These are phyloP conservation scores for Monosporascus sp. DNA, from an alignment of 2,329 filamentous ascomycete genomes.

Conservation along the genomic window DNA sequence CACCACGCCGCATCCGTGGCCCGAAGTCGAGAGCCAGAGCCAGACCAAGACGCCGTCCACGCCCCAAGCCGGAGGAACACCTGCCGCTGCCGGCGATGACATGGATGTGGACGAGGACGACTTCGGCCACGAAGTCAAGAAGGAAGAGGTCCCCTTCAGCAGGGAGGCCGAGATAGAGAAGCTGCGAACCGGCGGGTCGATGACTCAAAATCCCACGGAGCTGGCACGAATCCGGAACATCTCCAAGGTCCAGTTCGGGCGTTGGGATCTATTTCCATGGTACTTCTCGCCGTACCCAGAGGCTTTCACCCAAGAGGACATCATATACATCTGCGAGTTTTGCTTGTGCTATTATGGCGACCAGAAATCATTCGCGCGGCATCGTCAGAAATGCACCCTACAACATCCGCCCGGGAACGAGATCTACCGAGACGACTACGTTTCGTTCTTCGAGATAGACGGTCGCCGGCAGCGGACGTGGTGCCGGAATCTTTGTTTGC, in stretches of 20 bases:
- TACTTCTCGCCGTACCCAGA: conserved; percentile 98
- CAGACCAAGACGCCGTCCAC: conserved; percentile 39
- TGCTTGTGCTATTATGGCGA: conserved; percentile 89
- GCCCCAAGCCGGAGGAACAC: conserved; percentile 37
- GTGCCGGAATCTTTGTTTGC: conserved; percentile 90
- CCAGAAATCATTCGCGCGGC: conserved; percentile 74
- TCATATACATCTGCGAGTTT: conserved; percentile 96
- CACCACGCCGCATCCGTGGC: conserved; percentile 50
- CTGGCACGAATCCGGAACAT: conserved; percentile 95
- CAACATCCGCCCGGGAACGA: conserved; percentile 95
- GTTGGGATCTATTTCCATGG: conserved; percentile 90
- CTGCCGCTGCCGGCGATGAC: conserved; percentile 40
- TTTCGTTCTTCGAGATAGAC: conserved; percentile 97
- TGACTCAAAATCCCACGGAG: conserved; percentile 98
- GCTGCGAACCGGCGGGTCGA: conserved; percentile 86
- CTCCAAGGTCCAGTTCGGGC: conserved; percentile 88
- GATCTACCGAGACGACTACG: conserved; percentile 89
- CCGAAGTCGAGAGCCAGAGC: conserved; percentile 44
- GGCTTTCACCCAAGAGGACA: conserved; percentile 78
- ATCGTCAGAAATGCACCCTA: conserved; percentile 84
- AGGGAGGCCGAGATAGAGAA: conserved; percentile 95
- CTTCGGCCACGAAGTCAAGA: conserved; percentile 33
- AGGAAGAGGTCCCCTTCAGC: conserved; percentile 56
- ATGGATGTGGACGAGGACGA: conserved; percentile 53
- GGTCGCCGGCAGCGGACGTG: conserved; percentile 90